Percentiles rank a stretch among this genome's conserved stretches.
Evolutionary conservation across 306 rosid species (phyloP).

Genomic region (Lathyrus aphaca): DNA sequence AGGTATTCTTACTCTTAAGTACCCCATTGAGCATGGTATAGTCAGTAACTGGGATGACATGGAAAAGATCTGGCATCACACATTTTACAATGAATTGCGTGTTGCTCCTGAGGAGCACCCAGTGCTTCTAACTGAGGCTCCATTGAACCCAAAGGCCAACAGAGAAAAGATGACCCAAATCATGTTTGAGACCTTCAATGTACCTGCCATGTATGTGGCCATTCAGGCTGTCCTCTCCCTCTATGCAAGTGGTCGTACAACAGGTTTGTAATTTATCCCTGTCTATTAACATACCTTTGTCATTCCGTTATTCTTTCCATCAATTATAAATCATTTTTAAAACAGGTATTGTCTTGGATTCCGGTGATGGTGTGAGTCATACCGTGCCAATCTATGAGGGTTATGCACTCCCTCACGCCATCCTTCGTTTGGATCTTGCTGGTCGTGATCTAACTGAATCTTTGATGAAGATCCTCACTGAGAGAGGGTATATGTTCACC

Average conservation of each 20-base stretch:
- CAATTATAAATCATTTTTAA: conserved; percentile 20
- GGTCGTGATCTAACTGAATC: conserved; percentile 96
- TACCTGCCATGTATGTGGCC: conserved; percentile 98
- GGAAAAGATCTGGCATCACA: conserved; percentile 99
- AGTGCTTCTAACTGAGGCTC: conserved; percentile 96
- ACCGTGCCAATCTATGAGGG: conserved; percentile 98
- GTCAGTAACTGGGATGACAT: conserved; percentile 99
- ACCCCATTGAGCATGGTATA: conserved; percentile 97
- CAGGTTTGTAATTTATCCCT: conserved; percentile 59
- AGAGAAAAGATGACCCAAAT: conserved; percentile 98
- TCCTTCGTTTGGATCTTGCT: conserved; percentile 97
- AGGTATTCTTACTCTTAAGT: conserved; percentile 95
- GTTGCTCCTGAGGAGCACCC: conserved; percentile 99
- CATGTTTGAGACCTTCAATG: conserved; percentile 97
- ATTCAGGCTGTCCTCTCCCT: conserved; percentile 96
- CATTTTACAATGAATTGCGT: conserved; percentile 95
- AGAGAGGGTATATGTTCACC: conserved; percentile 98
- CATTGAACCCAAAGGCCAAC: conserved; percentile 97
- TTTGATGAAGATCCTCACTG: conserved; percentile 95
- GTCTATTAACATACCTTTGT: conserved; percentile 1
- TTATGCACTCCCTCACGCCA: conserved; percentile 94
- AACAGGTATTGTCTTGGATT: conserved; percentile 88
- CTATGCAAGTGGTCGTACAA: conserved; percentile 98
- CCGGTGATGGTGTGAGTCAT: conserved; percentile 99
- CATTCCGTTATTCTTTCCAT: background rate